These are phyloP conservation scores for Rhodotorula diobovata DNA, from an alignment of 768 basidiomycete genomes.

Conservation along the genomic window DNA sequence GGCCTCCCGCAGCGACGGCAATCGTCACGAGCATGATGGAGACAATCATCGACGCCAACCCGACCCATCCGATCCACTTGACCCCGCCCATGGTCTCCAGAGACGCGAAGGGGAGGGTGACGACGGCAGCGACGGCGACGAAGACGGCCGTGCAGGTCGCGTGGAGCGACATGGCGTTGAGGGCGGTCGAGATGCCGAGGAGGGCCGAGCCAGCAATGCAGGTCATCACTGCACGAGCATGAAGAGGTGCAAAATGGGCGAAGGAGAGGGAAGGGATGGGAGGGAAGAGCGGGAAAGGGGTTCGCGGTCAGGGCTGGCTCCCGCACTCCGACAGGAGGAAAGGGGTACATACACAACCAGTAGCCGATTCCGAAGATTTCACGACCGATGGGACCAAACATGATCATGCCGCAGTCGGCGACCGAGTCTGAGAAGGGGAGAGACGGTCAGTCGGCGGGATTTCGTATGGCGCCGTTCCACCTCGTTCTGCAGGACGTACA, in stretches of 20 bases:
- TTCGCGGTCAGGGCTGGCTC: not conserved
- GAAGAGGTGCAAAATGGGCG: not conserved
- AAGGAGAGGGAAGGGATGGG: not conserved
- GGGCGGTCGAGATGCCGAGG: slow-evolving; percentile 47
- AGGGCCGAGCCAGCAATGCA: slow-evolving; percentile 44
- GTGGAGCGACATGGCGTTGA: slow-evolving; percentile 47
- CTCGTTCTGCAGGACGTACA: not conserved
- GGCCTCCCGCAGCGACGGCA: slow-evolving; percentile 40
- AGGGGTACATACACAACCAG: slow-evolving; percentile 16
- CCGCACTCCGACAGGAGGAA: too few relatives aligned
- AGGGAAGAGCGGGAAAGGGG: not conserved
- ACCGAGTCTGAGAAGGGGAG: slow-evolving; percentile 12
- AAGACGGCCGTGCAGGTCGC: slow-evolving; percentile 49
- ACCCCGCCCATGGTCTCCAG: slow-evolving; percentile 46
- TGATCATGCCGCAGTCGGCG: slow-evolving; percentile 20
- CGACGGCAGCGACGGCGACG: slow-evolving; percentile 45
- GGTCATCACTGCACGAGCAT: slow-evolving; percentile 15
- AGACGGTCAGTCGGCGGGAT: too few relatives aligned
- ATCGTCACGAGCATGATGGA: slow-evolving; percentile 40
- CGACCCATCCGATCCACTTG: slow-evolving; percentile 44
- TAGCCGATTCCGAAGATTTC: slow-evolving; percentile 26
- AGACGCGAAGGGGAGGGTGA: slow-evolving; percentile 40
- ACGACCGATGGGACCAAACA: slow-evolving; percentile 18
- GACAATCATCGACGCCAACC: slow-evolving; percentile 37
- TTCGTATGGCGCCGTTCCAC: not conserved